Conservation (phyloP, 768 basidiomycete genomes). For the Lactifluus piperatus region DNA sequence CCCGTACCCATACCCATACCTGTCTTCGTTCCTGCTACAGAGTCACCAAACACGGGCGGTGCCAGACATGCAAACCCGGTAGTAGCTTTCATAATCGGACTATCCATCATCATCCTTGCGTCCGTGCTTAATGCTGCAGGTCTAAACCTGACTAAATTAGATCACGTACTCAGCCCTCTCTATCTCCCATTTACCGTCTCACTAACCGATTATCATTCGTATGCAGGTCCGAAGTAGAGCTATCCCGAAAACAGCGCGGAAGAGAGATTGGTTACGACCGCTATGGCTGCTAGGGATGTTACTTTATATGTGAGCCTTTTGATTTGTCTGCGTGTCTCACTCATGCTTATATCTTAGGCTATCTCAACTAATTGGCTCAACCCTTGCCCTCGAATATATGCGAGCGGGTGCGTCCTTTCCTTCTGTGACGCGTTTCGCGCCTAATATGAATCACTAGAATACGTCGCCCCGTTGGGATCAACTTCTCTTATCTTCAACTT, state of each 20-base stretch:
- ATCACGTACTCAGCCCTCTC: conserved; percentile 47
- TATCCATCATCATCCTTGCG: conserved; percentile 75
- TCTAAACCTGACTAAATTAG: conserved; percentile 90
- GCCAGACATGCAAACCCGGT: conserved; percentile 46
- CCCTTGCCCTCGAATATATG: conserved; percentile 81
- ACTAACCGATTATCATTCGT: not conserved
- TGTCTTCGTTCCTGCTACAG: not conserved
- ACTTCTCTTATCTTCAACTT: conserved; percentile 95
- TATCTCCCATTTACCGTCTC: not conserved
- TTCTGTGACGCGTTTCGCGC: not conserved
- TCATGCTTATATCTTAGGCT: conserved; percentile 35
- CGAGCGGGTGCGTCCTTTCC: conserved; percentile 51
- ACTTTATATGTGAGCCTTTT: conserved; percentile 71
- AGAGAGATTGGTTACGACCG: conserved; percentile 72
- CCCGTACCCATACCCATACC: not conserved
- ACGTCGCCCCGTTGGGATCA: conserved; percentile 92
- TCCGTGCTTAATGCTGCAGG: conserved; percentile 87
- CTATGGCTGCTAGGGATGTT: conserved; percentile 89
- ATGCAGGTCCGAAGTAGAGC: conserved; percentile 58
- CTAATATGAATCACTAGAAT: conserved; percentile 45
- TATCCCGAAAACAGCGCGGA: conserved; percentile 68
- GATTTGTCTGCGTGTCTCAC: not conserved
- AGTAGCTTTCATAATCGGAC: conserved; percentile 73
- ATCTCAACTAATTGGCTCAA: conserved; percentile 82
- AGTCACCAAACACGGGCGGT: not conserved